Base-by-base conservation (phyloP, 2,329 filamentous ascomycete genomes). In the Paradendryphiella salina region DNA sequence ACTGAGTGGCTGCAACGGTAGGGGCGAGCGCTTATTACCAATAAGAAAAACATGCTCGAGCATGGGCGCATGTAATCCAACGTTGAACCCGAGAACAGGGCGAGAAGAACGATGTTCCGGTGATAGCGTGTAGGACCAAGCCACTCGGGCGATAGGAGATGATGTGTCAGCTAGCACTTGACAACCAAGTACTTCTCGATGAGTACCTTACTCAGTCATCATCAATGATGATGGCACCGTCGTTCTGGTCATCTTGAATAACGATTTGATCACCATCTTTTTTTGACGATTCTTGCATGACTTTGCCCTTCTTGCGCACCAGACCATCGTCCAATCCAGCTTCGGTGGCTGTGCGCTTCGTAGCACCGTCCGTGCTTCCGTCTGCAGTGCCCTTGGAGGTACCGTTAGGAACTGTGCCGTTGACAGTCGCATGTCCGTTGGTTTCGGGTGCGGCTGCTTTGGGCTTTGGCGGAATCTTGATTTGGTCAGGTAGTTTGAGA, bases 391-490 rank as follows among this genome's bases (percentile, higher is more conserved):
- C 48, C 26, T 17, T 42, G 20, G 32, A 8, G 3, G 18, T 15
- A 15, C 32, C 45, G 9, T 38, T 42, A 28, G 44, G 20, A 35
- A 47, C 34, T 42, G 59, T 35, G 59, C 56, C n/a, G 52, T 61
- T 56, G 5, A 44, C 39, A 14, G 46, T 44, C 11, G 53, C 57
- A 15, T 69, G 59, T 11, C 70, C 74, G 38, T 61, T 75, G 37
- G 51, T 69, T 21, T 59, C 56, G 1, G 59, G 38, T 6, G 43
- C 43, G 9, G 65, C 57, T 32, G 65, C 62, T 54, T 76, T 78
- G 2, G 79, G 74, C 59, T 77, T 80, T 5, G 71, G 67, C 1
- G 79, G 76, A 36, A 84, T 79, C 5, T 78, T 71, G 4, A 79
- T 56, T 29, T 75, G 66, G 21, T 71, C 72, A 1, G 77, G 67